These are phyloP conservation scores for Peronospora belbahrii DNA, from an alignment of 352 stramenopile species.

Conservation along the genomic window DNA sequence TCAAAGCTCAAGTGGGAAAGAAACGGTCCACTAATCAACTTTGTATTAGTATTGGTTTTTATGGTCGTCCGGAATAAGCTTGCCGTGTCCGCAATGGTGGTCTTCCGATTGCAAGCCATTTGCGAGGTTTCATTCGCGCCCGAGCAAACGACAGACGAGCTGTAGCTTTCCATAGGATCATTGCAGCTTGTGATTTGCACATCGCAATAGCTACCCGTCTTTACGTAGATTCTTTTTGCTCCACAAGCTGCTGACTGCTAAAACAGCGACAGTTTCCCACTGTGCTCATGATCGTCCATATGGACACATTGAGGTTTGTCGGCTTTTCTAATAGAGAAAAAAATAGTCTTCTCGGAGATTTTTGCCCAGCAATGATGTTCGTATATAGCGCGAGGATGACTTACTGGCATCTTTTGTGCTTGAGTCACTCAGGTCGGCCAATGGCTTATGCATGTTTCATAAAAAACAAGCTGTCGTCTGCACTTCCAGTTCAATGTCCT, in stretches of 20 bases:
- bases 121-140: conserved; percentile 25
- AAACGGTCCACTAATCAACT: conserved; percentile 12
- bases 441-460: conserved; percentile 1
- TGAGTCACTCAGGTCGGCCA: not conserved
- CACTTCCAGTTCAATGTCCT: conserved; percentile 3
- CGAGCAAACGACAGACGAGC: conserved; percentile 18
- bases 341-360: not conserved
- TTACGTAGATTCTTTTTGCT: conserved; percentile 6
- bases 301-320: not conserved
- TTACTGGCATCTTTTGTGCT: conserved; percentile 19
- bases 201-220: not conserved
- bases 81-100: conserved; percentile 4
- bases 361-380: not conserved
- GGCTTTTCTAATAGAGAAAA: not conserved
- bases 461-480: no score
- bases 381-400: conserved; percentile 7
- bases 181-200: not conserved
- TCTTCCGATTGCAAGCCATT: conserved; percentile 8
- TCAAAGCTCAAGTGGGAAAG: conserved; percentile 24
- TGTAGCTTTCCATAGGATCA: not conserved
- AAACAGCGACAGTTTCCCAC: conserved; percentile 11
- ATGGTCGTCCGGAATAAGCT: conserved; percentile 16
- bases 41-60: conserved; percentile 3
- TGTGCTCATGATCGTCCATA: not conserved
- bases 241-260: not conserved